phyloP scores from a whole-genome alignment of 164 flowering plant species.

The Sextonia rubra region DNA sequence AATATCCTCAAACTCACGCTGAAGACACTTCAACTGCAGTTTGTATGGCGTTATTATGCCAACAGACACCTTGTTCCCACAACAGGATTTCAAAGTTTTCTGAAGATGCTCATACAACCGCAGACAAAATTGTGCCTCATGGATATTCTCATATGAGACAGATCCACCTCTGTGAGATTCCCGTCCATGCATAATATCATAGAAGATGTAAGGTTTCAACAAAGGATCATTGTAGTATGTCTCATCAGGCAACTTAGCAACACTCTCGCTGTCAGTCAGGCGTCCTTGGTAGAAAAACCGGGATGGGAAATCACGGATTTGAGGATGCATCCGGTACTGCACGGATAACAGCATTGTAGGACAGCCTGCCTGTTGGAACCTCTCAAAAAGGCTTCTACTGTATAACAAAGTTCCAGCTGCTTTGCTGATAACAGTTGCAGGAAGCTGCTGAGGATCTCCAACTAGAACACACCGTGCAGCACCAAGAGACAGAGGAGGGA shows the following conservation, averaged over 20 bases:
- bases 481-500: conserved; percentile 91
- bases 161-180: conserved; percentile 93
- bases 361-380: conserved; percentile 94
- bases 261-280: conserved; percentile 83
- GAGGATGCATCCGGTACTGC: conserved; percentile 97
- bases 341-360: conserved; percentile 91
- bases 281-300: conserved; percentile 95
- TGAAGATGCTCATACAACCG: conserved; percentile 88
- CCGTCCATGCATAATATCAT: conserved; percentile 78
- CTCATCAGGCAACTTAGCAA: conserved; percentile 71
- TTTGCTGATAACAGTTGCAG: conserved; percentile 96
- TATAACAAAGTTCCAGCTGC: conserved; percentile 90
- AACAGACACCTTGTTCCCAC: conserved; percentile 58
- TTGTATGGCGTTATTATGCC: conserved; percentile 98
- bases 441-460: conserved; percentile 99
- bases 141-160: conserved; percentile 81
- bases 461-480: conserved; percentile 98
- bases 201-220: conserved; percentile 79
- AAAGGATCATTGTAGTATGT: conserved; percentile 65
- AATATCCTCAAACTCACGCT: conserved; percentile 76
- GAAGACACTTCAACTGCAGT: conserved; percentile 86
- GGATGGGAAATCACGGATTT: conserved; percentile 91
- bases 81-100: conserved; percentile 54
- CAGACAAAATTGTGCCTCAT: conserved; percentile 82
- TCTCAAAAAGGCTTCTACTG: conserved; percentile 92